phyloP scores from a whole-genome alignment of 768 basidiomycete species.

The Termitomyces sp. region DNA sequence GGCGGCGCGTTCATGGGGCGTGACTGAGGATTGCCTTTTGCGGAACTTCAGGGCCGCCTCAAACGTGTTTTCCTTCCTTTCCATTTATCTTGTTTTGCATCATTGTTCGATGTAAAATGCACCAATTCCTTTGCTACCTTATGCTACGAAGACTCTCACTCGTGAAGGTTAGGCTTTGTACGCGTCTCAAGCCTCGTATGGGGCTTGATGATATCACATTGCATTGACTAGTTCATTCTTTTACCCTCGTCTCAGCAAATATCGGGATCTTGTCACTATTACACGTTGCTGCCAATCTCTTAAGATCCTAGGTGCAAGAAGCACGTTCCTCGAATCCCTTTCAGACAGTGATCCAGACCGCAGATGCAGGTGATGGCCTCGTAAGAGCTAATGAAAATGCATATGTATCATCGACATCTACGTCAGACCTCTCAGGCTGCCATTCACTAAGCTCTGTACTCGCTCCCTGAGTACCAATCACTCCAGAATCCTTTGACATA shows the following conservation, averaged over 20 bases:
- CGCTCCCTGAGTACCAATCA: too few species aligned
- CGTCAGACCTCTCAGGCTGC: too few species aligned
- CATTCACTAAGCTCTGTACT: slow-evolving; percentile 19
- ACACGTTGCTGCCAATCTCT: neutral
- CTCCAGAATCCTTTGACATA: too few species aligned
- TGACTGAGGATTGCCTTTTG: slow-evolving; percentile 3
- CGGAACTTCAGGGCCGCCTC: neutral
- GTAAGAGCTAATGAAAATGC: too few species aligned
- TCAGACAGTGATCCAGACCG: too few species aligned
- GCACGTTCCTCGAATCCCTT: neutral
- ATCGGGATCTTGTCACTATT: neutral
- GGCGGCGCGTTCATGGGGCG: slow-evolving; percentile 3
- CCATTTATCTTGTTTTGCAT: neutral
- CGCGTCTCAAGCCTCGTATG: neutral
- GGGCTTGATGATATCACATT: too few species aligned
- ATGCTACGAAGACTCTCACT: neutral
- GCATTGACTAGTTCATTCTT: neutral
- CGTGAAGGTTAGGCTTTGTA: neutral
- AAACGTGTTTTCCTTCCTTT: neutral
- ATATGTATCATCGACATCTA: too few species aligned
- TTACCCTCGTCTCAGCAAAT: neutral
- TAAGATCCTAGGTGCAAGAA: neutral
- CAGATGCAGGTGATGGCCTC: too few species aligned
- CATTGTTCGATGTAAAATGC: neutral
- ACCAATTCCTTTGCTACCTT: neutral